Conservation (phyloP, 2,329 filamentous ascomycete genomes). For the Pseudogymnoascus sp. region DNA sequence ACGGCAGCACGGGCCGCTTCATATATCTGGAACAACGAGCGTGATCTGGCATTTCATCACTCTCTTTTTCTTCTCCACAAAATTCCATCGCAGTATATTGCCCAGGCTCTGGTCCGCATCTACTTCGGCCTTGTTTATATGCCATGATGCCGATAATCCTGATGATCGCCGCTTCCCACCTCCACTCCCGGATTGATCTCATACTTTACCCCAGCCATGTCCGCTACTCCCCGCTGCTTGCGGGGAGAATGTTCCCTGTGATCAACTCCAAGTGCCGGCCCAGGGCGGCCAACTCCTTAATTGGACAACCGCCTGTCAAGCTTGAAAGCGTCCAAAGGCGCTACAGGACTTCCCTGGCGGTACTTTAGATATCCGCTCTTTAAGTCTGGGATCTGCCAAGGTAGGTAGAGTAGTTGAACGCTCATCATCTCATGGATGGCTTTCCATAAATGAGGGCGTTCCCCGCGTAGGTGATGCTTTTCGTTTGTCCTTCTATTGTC, state of each 20-base stretch:
- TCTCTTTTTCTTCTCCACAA: neutral
- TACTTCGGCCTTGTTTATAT: slow-evolving; percentile 4
- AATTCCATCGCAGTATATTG: neutral
- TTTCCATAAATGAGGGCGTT: neutral
- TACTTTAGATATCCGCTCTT: neutral
- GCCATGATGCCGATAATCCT: neutral
- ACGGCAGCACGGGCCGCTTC: neutral
- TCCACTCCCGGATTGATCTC: neutral
- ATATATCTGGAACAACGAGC: neutral
- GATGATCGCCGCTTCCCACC: neutral
- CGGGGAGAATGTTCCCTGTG: slow-evolving; percentile 1
- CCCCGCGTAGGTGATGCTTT: neutral
- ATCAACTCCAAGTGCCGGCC: neutral
- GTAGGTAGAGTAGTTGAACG: neutral
- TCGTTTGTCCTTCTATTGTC: neutral
- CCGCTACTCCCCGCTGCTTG: neutral
- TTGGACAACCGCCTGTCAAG: neutral
- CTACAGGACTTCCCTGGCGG: neutral
- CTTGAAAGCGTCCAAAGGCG: neutral
- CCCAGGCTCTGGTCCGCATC: neutral
- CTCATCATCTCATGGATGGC: neutral
- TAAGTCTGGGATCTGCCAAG: neutral
- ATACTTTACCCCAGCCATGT: neutral
- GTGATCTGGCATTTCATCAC: neutral
- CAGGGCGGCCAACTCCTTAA: neutral